Base-by-base conservation (phyloP, 202 grass and related monocot species). In the Digitaria exilis region DNA sequence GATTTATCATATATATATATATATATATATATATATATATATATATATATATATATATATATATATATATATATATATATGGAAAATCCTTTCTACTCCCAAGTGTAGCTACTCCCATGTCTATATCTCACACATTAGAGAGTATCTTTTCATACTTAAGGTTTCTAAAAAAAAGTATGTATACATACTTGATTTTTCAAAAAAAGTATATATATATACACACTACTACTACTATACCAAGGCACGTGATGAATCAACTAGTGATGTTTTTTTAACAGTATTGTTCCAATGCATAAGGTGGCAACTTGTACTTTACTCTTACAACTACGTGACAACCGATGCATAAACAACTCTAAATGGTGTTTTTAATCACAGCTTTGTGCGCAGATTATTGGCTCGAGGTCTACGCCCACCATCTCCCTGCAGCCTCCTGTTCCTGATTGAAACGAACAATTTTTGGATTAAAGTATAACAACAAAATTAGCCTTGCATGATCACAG, bases 371-470 rank as follows among this genome's bases (percentile, higher is more conserved):
- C 0, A 39, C 5, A 72, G 8, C 31, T 78, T 69, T 83, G 73
- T 71, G 63, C 0, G 0, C 35, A 14, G 21, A 78, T 49, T 83
- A 41, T 59, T 87, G 78, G 84, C 78, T 69, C 78, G 51, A 70
- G 63, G 64, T 70, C 21, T 39, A 51, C 62, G 37, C 51, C 56
- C 39, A 46, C 39, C 2, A 57, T 66, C 44, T 32, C 11, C 18
- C n/a, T 19, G 21, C 13, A 74, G 25, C 57, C 26, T 57, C 58
- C 69, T 75, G 69, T 39, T 28, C 69, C 69, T 87, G 77, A 70
- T 19, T 29, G 41, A 9, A 75, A 49, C 48, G 32, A 19, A 29
- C 57, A 60, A 14, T 60, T 15, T 73, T 32, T 56, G 25, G 46
- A 51, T 44, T 65, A 45, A 45, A 59, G 9, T 26, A 60, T 57